Evolutionary conservation across 495 filamentous ascomycete species (phyloP), one percentile per base, ranked within the genome.

Genomic region (Lasiosphaeris hirsuta): DNA sequence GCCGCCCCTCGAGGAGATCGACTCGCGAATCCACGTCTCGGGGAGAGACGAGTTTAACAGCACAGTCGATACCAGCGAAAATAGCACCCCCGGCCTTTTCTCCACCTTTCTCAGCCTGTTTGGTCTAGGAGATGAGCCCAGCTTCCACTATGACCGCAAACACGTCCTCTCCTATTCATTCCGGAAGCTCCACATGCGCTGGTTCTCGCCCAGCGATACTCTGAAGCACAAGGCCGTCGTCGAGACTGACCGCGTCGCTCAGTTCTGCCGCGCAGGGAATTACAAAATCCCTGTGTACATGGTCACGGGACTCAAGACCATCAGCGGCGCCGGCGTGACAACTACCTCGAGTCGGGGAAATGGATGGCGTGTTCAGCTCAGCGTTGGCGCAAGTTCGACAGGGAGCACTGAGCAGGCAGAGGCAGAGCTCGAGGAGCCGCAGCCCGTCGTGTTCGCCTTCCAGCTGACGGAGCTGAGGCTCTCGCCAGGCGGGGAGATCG

Each of bases 51-150:
- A 37, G 8, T 60, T 50, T 30, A 36, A 51, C 37, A 34, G 10
- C 14, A 18, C 14, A 11, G 10, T 33, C 56, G 36, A 10, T 39
- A 36, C 41, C 10, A 17, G 36, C 8, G n/a, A 3, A 10, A 8
- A 38, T 18, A 5, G 38, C 10, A 13, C 35, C 9, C 14, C 36
- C 14, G 57, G 44, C 17, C 56, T 59, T 4, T 59, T 63, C 23
- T 30, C 51, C 46, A 56, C 52, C 38, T 63, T 59, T 33, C 56
- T 59, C 34, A 11, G 36, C 35, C 44, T 51, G 4, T 44, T 40
- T 35, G 60, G 60, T 10, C 56, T 63, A 5, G 56, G 60, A 23
- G 34, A 53, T 33, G 60, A 63, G n/a, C 51, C 36, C 10, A 46
- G 34, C 34, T 38, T 62, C 23, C 54, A 57, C 14, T 57, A 57